Evolutionary conservation across 352 stramenopile species (phyloP), one percentile per base, ranked within the genome.

Genomic region (Thraustochytrium sp.): DNA sequence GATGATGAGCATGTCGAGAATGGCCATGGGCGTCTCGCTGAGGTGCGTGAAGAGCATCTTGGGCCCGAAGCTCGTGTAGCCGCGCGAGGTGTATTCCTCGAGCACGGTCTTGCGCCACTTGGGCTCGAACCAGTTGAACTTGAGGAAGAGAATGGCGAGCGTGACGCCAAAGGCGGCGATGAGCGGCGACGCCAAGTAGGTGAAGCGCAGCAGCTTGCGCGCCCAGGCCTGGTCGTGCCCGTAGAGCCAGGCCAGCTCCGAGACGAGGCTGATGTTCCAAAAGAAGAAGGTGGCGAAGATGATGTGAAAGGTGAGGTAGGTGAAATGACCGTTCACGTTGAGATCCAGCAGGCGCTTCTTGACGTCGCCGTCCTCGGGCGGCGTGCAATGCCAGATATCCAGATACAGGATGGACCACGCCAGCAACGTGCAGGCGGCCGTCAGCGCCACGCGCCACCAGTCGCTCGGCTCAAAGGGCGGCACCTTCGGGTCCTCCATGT

Each of bases 111-210:
- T 64, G 18, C 68, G 29, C 68, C 68, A 80, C 18, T 48, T 46
- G 21, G 46, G 46, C 48, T 80, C 68, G 68, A 53, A 80, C 68
- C 68, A 80, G 42, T 80, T 80, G 31, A 80, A 80, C 51, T 80
- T 80, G 37, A 80, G 48, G 34, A 80, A 80, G 23, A 80, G 38
- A 9, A 80, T 18, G 13, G 68, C 42, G 31, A 80, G 68, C 37
- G 68, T 44, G 29, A 80, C 68, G 13, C 68, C 68, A 42, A 80
- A 38, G 3, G 48, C 42, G 2, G 29, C 68, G n/a, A 80, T 11
- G 5, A 80, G 16, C 13, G n/a, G 13, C 0, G 68, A 80, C 9
- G 36, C 46, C 34, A 34, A 29, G 31, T 80, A 80, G 0, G 68
- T 51, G 26, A 72, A 68, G 29, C 63, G 37, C n/a, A 80, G 53